Evolutionary conservation across 495 filamentous ascomycete genomes (phyloP).

Genomic region (Hypoxylon crocopeplum): DNA sequence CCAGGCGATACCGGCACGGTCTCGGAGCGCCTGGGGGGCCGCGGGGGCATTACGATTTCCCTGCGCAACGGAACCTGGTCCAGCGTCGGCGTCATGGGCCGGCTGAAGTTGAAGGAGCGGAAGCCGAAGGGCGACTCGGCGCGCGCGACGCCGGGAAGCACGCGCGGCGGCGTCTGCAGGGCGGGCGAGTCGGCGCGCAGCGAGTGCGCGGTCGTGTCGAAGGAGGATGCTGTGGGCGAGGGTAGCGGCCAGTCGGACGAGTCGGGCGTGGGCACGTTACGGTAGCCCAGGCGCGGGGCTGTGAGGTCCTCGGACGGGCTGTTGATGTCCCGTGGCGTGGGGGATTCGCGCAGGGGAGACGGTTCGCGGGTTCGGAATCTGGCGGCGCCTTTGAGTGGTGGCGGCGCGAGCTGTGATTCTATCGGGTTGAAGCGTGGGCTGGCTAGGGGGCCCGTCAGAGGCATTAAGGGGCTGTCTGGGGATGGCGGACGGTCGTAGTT

Average conservation of each 20-base stretch:
- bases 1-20: constrained; percentile 24
- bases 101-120: constrained; percentile 39
- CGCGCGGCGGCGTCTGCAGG: constrained; percentile 20
- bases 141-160: constrained; percentile 11
- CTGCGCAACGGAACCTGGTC: neutral
- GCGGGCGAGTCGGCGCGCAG: constrained; percentile 18
- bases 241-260: constrained; percentile 36
- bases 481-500: constrained; percentile 30
- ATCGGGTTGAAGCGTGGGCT: constrained; percentile 34
- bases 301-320: neutral
- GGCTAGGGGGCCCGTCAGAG: constrained; percentile 35
- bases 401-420: constrained; percentile 26
- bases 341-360: neutral
- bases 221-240: constrained; percentile 26
- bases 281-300: constrained; percentile 10
- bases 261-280: constrained; percentile 36
- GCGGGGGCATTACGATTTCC: no score
- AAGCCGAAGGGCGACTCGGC: constrained; percentile 34
- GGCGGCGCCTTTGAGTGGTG: constrained; percentile 16
- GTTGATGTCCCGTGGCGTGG: neutral
- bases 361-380: no score
- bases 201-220: constrained; percentile 17
- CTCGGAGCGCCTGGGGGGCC: constrained; percentile 32
- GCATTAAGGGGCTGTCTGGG: constrained; percentile 40
- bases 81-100: constrained; percentile 32